A percentile compares a stretch with the other conserved stretches of the same genome.
These are phyloP conservation scores for Diplosphaera chodatii DNA, from an alignment of 139 green algal species.

Conservation along the genomic window DNA sequence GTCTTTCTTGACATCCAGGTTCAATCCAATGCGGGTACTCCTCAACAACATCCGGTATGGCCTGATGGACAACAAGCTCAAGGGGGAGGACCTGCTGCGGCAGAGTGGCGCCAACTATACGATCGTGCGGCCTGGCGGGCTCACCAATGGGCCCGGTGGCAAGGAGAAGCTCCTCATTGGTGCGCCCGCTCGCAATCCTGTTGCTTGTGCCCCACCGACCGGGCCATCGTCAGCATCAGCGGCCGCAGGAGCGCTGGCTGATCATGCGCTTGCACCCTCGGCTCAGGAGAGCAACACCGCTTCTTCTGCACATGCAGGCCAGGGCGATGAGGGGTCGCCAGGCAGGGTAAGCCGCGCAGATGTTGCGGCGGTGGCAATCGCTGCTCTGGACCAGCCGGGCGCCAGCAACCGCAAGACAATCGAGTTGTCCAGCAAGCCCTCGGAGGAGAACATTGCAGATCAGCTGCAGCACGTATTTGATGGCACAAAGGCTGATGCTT, in stretches of 20 bases:
- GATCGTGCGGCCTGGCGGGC: constrained; percentile 43
- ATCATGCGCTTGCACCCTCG: too few relatives aligned
- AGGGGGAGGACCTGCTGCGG: constrained; percentile 52
- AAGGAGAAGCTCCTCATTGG: constrained; percentile 19
- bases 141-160: constrained; percentile 29
- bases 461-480: not conserved
- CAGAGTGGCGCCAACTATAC: constrained; percentile 49
- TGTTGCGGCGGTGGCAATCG: constrained; percentile 53
- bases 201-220: too few relatives aligned
- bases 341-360: constrained; percentile 43
- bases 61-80: constrained; percentile 70
- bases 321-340: constrained; percentile 29
- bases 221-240: too few relatives aligned
- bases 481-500: not conserved
- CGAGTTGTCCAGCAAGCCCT: constrained; percentile 5
- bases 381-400: constrained; percentile 30
- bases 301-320: too few relatives aligned
- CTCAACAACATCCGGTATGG: constrained; percentile 67
- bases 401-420: constrained; percentile 23
- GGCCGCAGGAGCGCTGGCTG: too few relatives aligned
- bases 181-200: not conserved
- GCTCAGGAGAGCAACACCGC: too few relatives aligned
- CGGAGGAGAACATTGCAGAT: not conserved
- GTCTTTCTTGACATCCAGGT: constrained; percentile 17
- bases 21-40: constrained; percentile 53